Conservation (phyloP, 371 early-diverging fungal genomes). For the Lichtheimia corymbifera region DNA sequence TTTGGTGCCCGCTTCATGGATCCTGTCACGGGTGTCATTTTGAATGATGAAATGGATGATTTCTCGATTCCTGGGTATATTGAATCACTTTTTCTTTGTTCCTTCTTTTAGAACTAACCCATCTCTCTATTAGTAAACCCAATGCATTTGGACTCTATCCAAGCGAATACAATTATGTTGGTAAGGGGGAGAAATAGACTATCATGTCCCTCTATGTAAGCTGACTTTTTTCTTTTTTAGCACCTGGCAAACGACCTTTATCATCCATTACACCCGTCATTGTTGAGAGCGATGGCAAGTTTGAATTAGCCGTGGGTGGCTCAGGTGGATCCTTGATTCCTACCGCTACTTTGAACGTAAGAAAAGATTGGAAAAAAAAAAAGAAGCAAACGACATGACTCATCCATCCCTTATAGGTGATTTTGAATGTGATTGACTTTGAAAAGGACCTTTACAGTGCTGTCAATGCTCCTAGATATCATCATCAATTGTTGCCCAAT, state of each 20-base stretch:
- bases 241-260: constrained; percentile 90
- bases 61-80: constrained; percentile 86
- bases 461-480: constrained; percentile 80
- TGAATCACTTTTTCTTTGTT: too few species aligned
- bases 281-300: constrained; percentile 67
- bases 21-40: constrained; percentile 90
- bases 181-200: constrained; percentile 21
- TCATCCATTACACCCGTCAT: constrained; percentile 92
- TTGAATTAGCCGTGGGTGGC: constrained; percentile 87
- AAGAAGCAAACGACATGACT: background rate
- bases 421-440: constrained; percentile 79
- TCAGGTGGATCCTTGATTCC: constrained; percentile 96
- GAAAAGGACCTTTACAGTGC: constrained; percentile 71
- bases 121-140: constrained; percentile 33
- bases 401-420: constrained; percentile 49
- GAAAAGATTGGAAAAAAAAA: background rate
- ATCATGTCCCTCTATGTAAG: background rate
- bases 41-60: constrained; percentile 99
- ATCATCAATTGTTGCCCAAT: constrained; percentile 93
- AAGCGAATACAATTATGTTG: constrained; percentile 81
- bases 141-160: constrained; percentile 88
- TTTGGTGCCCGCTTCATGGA: constrained; percentile 97
- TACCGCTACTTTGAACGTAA: constrained; percentile 80
- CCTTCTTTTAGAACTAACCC: background rate
- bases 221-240: constrained; percentile 17